Evolutionary conservation across 495 filamentous ascomycete genomes (phyloP).

Genomic region (Hypoxylon perforatum): DNA sequence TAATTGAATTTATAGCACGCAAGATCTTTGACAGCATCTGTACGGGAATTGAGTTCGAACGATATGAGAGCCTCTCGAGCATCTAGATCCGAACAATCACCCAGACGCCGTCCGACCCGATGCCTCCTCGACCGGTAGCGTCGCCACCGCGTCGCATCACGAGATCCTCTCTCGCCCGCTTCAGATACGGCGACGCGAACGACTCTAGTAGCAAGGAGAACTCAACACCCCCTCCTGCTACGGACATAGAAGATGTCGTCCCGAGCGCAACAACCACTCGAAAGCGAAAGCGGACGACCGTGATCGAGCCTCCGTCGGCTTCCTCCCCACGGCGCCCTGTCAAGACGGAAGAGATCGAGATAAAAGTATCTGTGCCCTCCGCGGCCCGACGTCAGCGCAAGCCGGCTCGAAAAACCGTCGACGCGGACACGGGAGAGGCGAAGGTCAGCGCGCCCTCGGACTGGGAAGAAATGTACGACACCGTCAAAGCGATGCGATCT

Average conservation of each 20-base stretch:
- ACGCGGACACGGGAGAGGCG: constrained; percentile 62
- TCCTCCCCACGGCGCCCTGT: constrained; percentile 25
- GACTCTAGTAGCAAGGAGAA: constrained; percentile 46
- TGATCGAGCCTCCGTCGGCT: constrained; percentile 32
- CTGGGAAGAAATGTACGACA: constrained; percentile 86
- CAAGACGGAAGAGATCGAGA: constrained; percentile 35
- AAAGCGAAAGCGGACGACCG: constrained; percentile 63
- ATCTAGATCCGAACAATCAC: constrained; percentile 67
- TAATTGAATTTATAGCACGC: background rate
- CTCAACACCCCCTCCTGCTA: constrained; percentile 20
- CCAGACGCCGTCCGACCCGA: constrained; percentile 52
- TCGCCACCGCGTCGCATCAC: constrained; percentile 58
- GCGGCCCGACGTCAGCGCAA: constrained; percentile 60
- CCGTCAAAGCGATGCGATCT: constrained; percentile 81
- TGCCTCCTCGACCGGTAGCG: constrained; percentile 37
- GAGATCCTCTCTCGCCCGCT: constrained; percentile 56
- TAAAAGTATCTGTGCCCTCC: constrained; percentile 31
- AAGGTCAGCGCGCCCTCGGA: constrained; percentile 74
- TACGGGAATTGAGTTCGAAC: background rate
- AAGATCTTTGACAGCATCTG: too few relatives aligned
- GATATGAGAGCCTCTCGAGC: constrained; percentile 72
- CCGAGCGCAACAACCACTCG: constrained; percentile 56
- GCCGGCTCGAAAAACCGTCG: constrained; percentile 72
- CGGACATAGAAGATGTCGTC: constrained; percentile 72
- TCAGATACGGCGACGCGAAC: constrained; percentile 49